Evolutionary conservation across 495 filamentous ascomycete genomes (phyloP), one percentile per base, ranked within the genome.

Genomic region (Alectoria sarmentosa): DNA sequence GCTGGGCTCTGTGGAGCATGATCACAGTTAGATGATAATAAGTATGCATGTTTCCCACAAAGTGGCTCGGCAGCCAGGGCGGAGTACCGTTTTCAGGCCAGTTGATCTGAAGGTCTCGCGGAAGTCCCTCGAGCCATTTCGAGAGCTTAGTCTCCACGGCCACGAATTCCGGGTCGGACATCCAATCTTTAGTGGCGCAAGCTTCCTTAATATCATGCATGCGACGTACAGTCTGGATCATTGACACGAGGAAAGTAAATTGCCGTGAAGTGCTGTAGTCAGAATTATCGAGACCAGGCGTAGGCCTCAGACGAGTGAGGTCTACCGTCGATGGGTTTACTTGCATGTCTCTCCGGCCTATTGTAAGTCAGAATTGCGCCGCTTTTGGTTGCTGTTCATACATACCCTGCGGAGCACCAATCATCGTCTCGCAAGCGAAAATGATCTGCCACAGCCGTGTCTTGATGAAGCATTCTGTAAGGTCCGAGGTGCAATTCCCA

Each of bases 361-460:
- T 57, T 64, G 63, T 68, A 81, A 67, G 77, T 75, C 62, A 69
- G 52, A 52, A 57, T 19, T 11, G 13, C 13, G 10, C 63, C 49
- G 39, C 19, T 55, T 14, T 49, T 15, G 15, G 10, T 19, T 28
- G 23, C 11, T 5, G 3, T 6, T n/a, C 21, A 26, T 46, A 55
- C 76, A 67, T 79, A 92, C 90, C 95, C 88, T 98, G 94, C 3
- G 95, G 91, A 23, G 88, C 91, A 54, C 94, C 93, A 65, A 98
- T 87, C 91, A 98, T 96, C 36, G 93, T 80, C 74, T 98, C 94
- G 41, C 90, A 85, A 32, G 90, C 80, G 74, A 96, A 88, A 21
- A 96, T 82, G 0, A 85, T 89, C 73, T 98, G 91, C 94, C 94
- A 98, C 55, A 98, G 85, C 49, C 93, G 82, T 32, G 85, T 94